Percentiles rank a stretch among this genome's conserved stretches.
These are phyloP conservation scores for Penicillium coprophilum DNA, from an alignment of 495 filamentous ascomycete species.

Conservation along the genomic window DNA sequence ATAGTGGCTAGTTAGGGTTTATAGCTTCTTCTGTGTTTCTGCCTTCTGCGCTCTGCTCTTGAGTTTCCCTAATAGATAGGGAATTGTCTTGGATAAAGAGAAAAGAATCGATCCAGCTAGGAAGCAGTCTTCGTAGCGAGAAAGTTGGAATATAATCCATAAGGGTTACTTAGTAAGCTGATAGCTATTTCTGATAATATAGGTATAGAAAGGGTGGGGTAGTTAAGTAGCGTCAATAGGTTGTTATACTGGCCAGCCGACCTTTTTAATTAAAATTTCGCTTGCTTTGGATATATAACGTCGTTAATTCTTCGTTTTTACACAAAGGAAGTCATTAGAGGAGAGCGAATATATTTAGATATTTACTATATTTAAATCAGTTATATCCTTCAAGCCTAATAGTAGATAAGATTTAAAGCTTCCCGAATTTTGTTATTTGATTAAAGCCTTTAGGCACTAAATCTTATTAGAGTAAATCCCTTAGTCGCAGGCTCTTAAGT, in stretches of 20 bases:
- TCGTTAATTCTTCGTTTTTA: neutral
- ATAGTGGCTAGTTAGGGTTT: neutral
- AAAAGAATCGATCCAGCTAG: too few species aligned
- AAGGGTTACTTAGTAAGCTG: neutral
- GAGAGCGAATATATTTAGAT: too few species aligned
- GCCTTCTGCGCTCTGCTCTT: constrained; percentile 1
- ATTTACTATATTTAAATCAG: too few species aligned
- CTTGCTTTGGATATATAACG: neutral
- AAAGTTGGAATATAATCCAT: neutral
- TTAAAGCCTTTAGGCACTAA: too few species aligned
- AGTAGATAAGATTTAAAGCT: too few species aligned
- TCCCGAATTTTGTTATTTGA: too few species aligned
- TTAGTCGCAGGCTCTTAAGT: too few species aligned
- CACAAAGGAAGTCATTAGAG: neutral
- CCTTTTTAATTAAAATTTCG: neutral
- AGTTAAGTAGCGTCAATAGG: neutral
- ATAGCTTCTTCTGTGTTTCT: neutral
- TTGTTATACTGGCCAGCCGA: neutral
- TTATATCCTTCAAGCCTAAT: too few species aligned
- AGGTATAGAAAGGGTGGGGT: neutral
- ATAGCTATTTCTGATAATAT: neutral
- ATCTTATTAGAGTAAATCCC: too few species aligned
- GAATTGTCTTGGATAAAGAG: neutral
- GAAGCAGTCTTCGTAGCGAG: constrained; percentile 1
- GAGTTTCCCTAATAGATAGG: neutral